phyloP scores from a whole-genome alignment of 225 moss, liverwort and hornwort species.

The Sphagnum contortum region DNA sequence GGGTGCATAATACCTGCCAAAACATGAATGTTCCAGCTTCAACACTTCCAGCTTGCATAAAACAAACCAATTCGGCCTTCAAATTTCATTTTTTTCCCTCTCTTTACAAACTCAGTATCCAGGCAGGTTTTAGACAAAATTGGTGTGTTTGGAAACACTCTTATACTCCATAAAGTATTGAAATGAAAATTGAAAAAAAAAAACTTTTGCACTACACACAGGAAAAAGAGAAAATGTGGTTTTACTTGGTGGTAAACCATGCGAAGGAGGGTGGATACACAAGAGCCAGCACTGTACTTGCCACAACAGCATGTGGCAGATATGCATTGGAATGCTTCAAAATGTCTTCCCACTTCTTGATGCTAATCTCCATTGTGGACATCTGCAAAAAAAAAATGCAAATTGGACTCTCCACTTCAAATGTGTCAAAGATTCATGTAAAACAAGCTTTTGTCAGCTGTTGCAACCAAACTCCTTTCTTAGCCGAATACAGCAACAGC shows the following conservation, averaged over 20 bases:
- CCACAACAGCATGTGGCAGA: conserved; percentile 62
- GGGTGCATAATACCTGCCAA: conserved; percentile 77
- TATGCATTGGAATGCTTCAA: conserved; percentile 63
- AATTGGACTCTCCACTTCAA: too few species aligned
- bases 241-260: conserved; percentile 87
- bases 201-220: neutral
- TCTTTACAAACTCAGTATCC: too few species aligned
- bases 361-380: conserved; percentile 4
- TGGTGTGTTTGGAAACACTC: too few species aligned
- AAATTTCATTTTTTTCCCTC: too few species aligned
- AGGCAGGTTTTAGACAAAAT: too few species aligned
- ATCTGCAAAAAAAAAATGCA: conserved; percentile 13
- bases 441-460: too few species aligned
- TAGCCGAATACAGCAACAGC: too few species aligned
- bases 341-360: conserved; percentile 32
- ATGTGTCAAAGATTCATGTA: too few species aligned
- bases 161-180: too few species aligned
- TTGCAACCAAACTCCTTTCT: too few species aligned
- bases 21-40: neutral
- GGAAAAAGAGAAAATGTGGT: neutral
- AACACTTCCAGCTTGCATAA: neutral
- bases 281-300: conserved; percentile 68
- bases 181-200: too few species aligned
- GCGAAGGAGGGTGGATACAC: conserved; percentile 67
- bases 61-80: too few species aligned